Base-by-base conservation (phyloP, 1,284 basidiomycete genomes). In the Puccinia hordei region DNA sequence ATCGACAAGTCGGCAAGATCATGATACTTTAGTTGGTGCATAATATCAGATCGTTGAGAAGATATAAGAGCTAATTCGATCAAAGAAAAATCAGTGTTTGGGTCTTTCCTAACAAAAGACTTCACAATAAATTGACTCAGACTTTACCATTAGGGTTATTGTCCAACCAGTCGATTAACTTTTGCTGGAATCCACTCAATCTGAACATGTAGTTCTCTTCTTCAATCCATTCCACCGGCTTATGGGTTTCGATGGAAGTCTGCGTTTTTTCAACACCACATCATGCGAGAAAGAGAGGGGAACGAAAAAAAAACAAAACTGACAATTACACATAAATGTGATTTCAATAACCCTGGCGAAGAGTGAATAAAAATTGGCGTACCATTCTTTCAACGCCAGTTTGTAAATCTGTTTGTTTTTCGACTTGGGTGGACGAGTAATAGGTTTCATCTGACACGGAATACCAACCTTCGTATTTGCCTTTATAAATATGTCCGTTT, bases 161-260 rank as follows among this genome's bases (percentile, higher is more conserved):
- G 53, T 82, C 81, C 49, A 85, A 80, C 85, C 85, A 86, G 9
- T 81, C 72, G 5, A 83, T n/a, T 22, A 86, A 76, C 10, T 81
- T 82, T 27, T 83, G 65, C 57, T 82, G 83, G 71, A 85, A 85
- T 3, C 76, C 73, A 10, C 84, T 84, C 10, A 86, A 82, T 9
- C 81, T 63, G 78, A 86, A 85, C 83, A 85, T 86, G 83, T 85
- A 86, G 80, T 85, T 86, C 22, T 82, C 83, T 78, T 86, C 85
- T 33, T 82, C 73, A 49, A 81, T 84, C 85, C 85, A 86, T 74
- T 86, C 85, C 15, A 86, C 85, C 15, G 81, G 82, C 41, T 84
- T 82, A 2, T 85, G 85, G 8, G 83, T 85, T 81, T 86, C 85
- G 44, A 84, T 84, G 15, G 83, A 81, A 46, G 83, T 81, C 73